Percentiles rank a stretch among this genome's conserved stretches.
These are phyloP conservation scores for Pachysolen tannophilus DNA, from an alignment of 805 yeast genomes.

Conservation along the genomic window DNA sequence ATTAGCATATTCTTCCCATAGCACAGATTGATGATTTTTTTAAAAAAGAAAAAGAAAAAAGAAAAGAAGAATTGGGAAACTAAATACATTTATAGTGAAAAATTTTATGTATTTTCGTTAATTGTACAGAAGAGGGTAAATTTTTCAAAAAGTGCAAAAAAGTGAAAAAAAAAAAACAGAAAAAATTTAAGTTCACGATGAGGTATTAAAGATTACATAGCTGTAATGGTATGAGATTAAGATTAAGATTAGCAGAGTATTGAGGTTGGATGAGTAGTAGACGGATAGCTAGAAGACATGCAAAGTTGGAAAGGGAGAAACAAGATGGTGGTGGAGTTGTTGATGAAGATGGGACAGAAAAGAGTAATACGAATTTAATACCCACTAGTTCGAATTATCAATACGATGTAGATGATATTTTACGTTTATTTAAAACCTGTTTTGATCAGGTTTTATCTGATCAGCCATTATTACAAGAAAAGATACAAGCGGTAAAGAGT, in stretches of 20 bases:
- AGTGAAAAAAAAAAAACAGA: constrained; percentile 4
- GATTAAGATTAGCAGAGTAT: background rate
- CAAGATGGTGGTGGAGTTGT: constrained; percentile 11
- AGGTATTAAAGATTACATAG: constrained; percentile 4
- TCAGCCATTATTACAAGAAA: constrained; percentile 27
- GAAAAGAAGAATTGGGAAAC: constrained; percentile 27
- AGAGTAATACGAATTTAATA: constrained; percentile 13
- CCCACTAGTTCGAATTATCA: constrained; percentile 27
- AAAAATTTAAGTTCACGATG: too few relatives aligned
- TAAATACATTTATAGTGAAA: constrained; percentile 19
- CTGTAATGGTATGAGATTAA: background rate
- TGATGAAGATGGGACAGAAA: constrained; percentile 4
- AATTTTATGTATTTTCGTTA: too few relatives aligned
- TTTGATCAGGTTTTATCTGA: constrained; percentile 25
- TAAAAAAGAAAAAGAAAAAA: constrained; percentile 12
- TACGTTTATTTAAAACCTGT: constrained; percentile 27
- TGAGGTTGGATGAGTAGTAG: too few relatives aligned
- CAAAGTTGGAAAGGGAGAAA: background rate
- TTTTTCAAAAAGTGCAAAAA: constrained; percentile 9
- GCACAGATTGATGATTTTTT: constrained; percentile 41
- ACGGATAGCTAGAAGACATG: too few relatives aligned
- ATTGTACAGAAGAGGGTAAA: constrained; percentile 9
- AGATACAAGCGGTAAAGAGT: constrained; percentile 64
- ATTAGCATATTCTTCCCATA: constrained; percentile 35
- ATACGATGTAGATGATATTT: constrained; percentile 26